Base-by-base conservation (phyloP, 2,329 filamentous ascomycete genomes). In the Arthrobotrys megalospora region DNA sequence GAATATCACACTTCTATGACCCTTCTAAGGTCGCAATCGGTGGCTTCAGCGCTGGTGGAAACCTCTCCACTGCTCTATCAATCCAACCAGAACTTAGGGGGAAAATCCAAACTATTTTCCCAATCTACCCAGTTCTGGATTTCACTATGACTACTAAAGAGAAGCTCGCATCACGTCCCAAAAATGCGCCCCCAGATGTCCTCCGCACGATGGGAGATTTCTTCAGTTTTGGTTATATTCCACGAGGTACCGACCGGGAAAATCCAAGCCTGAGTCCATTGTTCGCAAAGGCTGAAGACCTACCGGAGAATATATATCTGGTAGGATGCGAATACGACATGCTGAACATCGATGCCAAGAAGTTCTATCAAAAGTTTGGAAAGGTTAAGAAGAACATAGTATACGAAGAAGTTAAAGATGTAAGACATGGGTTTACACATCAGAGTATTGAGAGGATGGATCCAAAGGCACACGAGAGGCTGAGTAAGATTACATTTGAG, bases 31-130 rank as follows among this genome's bases (percentile, higher is more conserved):
- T 88, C 3, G 84, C 85, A 0, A 77, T 89, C 0, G 85, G 83
- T 0, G 88, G 88, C 8, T 88, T 87, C 82, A 87, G 86, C 38
- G 87, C 87, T 0, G 88, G 88, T 28, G 88, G 85, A 1, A 88
- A 87, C 80, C 83, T 89, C 2, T 60, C 73, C 12, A 71, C 66
- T 10, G 73, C 65, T 1, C n/a, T 71, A 6, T 19, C 66, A 24
- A 66, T 63, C 52, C 73, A 77, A 34, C 73, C 73, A 3, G 28
- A 32, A 0, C 41, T 77, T 5, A 60, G 67, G 43, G 19, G 19
- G 1, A 70, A 70, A 47, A 71, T 77, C 6, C 73, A 77, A 21
- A 66, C 73, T 2, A 24, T 77, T 7, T 41, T 77, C 6, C 60
- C 66, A n/a, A n/a, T 77, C 34, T 77, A 77, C 34, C 73, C 73